Percentiles rank a stretch among this genome's conserved stretches.
Evolutionary conservation across 768 basidiomycete genomes (phyloP).

Genomic region (Hericium rajendrae): DNA sequence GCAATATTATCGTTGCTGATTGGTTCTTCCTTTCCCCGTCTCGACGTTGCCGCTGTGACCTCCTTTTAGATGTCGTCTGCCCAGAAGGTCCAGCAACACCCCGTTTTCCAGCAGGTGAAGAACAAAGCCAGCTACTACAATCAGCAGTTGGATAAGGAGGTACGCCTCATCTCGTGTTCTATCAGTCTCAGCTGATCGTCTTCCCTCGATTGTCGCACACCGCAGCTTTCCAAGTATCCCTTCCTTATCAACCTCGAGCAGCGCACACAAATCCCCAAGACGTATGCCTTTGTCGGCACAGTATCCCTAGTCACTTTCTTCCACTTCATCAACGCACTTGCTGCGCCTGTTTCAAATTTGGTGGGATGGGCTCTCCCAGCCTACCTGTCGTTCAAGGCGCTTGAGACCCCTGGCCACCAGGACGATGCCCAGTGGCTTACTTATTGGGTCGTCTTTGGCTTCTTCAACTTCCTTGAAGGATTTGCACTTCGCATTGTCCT

Average conservation of each 20-base stretch:
- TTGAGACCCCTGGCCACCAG: conserved; percentile 73
- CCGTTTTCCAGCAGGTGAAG: conserved; percentile 74
- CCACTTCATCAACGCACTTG: conserved; percentile 85
- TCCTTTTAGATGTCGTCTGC: conserved; percentile 54
- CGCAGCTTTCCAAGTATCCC: conserved; percentile 77
- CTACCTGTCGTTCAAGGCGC: conserved; percentile 89
- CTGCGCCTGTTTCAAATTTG: conserved; percentile 81
- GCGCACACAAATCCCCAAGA: conserved; percentile 88
- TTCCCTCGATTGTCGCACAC: conserved; percentile 10
- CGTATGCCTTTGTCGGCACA: conserved; percentile 74
- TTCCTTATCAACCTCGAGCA: conserved; percentile 77
- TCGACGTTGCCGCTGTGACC: neutral
- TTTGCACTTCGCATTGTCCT: conserved; percentile 76
- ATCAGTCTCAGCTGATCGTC: conserved; percentile 3
- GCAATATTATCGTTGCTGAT: neutral
- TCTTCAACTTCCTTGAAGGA: conserved; percentile 87
- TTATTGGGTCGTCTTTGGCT: conserved; percentile 94
- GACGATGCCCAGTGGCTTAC: conserved; percentile 96
- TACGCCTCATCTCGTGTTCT: conserved; percentile 25
- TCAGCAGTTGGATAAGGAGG: conserved; percentile 94
- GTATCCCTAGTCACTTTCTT: conserved; percentile 57
- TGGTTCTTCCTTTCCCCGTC: neutral
- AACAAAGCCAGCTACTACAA: conserved; percentile 76
- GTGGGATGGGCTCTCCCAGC: conserved; percentile 93
- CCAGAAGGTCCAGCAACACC: conserved; percentile 83